A percentile compares a stretch with the other conserved stretches of the same genome.
Evolutionary conservation across 768 basidiomycete genomes (phyloP).

Genomic region (Daedaleopsis sinensis): DNA sequence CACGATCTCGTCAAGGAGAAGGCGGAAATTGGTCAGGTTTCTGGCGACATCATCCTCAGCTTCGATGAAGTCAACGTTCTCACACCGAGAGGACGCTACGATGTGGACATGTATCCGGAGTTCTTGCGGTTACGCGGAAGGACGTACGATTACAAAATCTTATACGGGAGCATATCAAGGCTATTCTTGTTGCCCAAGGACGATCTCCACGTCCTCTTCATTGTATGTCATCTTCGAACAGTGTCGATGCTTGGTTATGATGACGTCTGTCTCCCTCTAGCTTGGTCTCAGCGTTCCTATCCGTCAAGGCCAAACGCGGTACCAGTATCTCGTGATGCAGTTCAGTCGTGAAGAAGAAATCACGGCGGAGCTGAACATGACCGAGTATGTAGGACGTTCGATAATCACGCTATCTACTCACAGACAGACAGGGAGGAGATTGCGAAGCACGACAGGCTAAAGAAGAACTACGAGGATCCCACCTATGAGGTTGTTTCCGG

Average conservation of each 20-base stretch:
- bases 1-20: conserved; percentile 96
- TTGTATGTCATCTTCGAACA: conserved; percentile 62
- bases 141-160: conserved; percentile 98
- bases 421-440: conserved; percentile 64
- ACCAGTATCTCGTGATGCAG: conserved; percentile 98
- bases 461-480: conserved; percentile 93
- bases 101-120: conserved; percentile 96
- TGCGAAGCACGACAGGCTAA: conserved; percentile 77
- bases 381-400: conserved; percentile 62
- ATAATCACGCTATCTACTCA: not conserved
- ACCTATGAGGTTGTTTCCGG: conserved; percentile 94
- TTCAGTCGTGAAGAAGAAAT: conserved; percentile 97
- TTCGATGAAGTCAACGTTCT: conserved; percentile 95
- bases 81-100: conserved; percentile 95
- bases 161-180: conserved; percentile 83
- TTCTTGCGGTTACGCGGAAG: conserved; percentile 96
- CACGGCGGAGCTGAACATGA: conserved; percentile 91
- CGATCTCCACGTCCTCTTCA: conserved; percentile 93
- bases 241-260: not conserved
- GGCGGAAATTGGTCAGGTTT: conserved; percentile 90
- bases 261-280: conserved; percentile 38
- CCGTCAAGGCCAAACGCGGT: conserved; percentile 95
- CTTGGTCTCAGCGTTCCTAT: conserved; percentile 92
- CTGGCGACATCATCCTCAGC: conserved; percentile 89
- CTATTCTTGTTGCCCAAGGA: conserved; percentile 96